Evolutionary conservation across 2,329 filamentous ascomycete species (phyloP).

Genomic region (Ambrosiella cleistominuta): DNA sequence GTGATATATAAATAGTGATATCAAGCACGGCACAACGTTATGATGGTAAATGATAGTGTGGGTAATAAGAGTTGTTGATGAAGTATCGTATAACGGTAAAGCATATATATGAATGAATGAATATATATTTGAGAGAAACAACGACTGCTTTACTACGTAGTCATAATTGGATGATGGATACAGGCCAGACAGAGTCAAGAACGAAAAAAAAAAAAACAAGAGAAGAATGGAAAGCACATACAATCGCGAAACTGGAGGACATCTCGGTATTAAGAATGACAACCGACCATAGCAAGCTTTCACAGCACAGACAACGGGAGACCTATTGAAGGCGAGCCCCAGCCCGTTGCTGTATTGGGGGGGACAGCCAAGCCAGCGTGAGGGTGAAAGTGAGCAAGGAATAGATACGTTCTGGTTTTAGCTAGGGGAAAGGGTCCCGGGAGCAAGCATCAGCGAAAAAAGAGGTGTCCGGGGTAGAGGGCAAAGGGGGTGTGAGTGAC

Average conservation of each 20-base stretch:
- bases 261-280: constrained; percentile 3
- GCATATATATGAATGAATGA: neutral
- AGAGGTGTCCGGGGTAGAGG: neutral
- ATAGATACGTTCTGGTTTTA: neutral
- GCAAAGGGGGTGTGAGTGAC: neutral
- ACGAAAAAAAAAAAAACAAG: neutral
- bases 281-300: neutral
- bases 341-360: neutral
- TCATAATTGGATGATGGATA: neutral
- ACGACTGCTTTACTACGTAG: neutral
- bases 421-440: neutral
- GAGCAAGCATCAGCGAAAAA: neutral
- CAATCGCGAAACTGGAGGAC: neutral
- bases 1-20: neutral
- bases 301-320: neutral
- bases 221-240: neutral
- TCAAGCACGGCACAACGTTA: neutral
- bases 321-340: neutral
- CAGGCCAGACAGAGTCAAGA: neutral
- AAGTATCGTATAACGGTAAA: neutral
- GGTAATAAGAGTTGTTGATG: neutral
- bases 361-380: neutral
- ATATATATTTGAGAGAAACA: neutral
- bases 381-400: neutral
- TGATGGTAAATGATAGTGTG: neutral